These are phyloP conservation scores for Lecanicillium sp. DNA, from an alignment of 2,329 filamentous ascomycete species.

Conservation along the genomic window DNA sequence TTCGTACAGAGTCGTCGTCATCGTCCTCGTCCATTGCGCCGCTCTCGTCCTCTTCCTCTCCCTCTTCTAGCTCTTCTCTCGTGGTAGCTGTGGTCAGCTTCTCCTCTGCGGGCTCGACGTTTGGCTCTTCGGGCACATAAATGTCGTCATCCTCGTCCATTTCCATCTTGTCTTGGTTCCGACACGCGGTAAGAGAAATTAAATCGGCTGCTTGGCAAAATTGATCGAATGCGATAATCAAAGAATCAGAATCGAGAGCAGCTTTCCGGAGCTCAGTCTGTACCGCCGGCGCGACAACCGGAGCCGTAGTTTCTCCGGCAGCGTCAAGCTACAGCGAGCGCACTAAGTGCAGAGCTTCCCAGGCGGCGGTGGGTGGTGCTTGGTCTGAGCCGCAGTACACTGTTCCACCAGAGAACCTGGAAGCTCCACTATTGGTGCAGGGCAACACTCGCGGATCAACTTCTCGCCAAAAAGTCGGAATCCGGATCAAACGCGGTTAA, in stretches of 20 bases:
- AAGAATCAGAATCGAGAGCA: background rate
- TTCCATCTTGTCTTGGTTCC: conserved; percentile 41
- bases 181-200: background rate
- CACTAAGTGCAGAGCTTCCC: too few species aligned
- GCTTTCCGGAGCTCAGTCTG: too few species aligned
- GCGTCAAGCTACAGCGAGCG: conserved; percentile 14
- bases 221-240: background rate
- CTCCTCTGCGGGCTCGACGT: conserved; percentile 23
- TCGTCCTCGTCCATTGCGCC: conserved; percentile 55
- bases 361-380: too few species aligned
- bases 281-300: conserved; percentile 1
- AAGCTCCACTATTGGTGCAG: background rate
- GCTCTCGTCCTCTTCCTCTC: conserved; percentile 55
- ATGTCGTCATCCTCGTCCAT: conserved; percentile 63
- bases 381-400: background rate
- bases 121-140: conserved; percentile 53
- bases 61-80: conserved; percentile 53
- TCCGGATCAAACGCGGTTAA: conserved; percentile 7
- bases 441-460: conserved; percentile 3
- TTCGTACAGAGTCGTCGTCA: conserved; percentile 43
- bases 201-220: background rate
- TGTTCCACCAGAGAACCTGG: background rate
- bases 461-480: conserved; percentile 4
- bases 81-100: conserved; percentile 22
- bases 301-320: conserved; percentile 2